Base-by-base conservation (phyloP, 768 basidiomycete genomes). In the Asterophora parasitica region DNA sequence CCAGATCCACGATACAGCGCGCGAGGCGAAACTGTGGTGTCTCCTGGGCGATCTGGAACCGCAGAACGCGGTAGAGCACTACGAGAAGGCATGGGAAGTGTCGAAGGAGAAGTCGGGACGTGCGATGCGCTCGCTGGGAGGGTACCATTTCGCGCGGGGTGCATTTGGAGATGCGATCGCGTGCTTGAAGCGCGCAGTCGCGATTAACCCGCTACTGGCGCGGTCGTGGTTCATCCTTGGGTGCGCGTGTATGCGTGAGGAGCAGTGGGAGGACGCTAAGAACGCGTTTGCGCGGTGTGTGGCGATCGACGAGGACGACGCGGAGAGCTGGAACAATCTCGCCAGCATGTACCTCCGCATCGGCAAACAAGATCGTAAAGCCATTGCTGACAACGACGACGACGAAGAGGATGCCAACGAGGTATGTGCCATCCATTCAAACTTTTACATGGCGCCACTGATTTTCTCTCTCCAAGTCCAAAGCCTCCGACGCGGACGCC, bases 211-310 rank as follows among this genome's bases (percentile, higher is more conserved):
- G 3, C 71, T 97, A 40, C 73, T 85, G 46, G 71, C 78, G n/a
- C 79, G 90, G 5, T 84, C 90, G 16, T 98, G 96, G 96, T 99
- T 97, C 67, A 79, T 94, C 31, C 78, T 99, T n/a, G 96, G 96
- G 0, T 97, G 95, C 56, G 83, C 92, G 3, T 83, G 75, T 53
- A 81, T 94, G 65, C 76, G 87, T n/a, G 58, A 72, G 49, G 90
- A 96, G 66, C 70, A 83, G 41, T 98, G 93, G 94, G 77, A 76
- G 12, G 84, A 81, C 10, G 95, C 89, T 2, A 80, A 82, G 46
- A 82, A 85, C 37, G 88, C 89, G 0, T 98, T 98, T 64, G 71
- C 71, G 42, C 76, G 94, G 11, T 92, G 92, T 57, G 93, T 97
- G 0, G 71, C 80, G 10, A 83, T 98, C 50, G 95, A 98, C 51